These are phyloP conservation scores for Penicillium robsamsonii DNA, from an alignment of 495 filamentous ascomycete species.

Conservation along the genomic window DNA sequence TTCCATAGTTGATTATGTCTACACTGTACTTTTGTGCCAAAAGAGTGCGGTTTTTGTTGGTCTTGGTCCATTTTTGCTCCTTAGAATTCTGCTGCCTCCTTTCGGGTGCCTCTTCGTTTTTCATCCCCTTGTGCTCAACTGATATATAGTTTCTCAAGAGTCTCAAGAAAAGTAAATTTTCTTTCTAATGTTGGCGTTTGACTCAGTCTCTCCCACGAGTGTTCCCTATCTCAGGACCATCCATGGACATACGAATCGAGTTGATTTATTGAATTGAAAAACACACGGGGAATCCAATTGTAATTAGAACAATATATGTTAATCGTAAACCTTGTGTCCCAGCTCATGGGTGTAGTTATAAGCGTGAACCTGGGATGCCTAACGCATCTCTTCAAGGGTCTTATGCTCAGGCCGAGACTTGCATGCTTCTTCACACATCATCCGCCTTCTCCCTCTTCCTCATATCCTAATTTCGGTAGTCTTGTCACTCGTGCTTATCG, in stretches of 20 bases:
- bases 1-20: constrained; percentile 26
- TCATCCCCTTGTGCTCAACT: neutral
- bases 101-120: neutral
- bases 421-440: neutral
- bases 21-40: constrained; percentile 17
- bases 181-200: constrained; percentile 1
- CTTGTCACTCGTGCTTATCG: neutral
- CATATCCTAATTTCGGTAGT: neutral
- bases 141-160: neutral
- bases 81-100: constrained; percentile 6
- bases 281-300: neutral
- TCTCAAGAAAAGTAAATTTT: constrained; percentile 3
- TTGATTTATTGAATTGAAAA: neutral
- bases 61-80: neutral
- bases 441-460: neutral
- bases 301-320: neutral
- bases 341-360: neutral
- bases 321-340: too few species aligned
- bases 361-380: neutral
- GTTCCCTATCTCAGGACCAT: neutral
- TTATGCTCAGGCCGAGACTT: neutral
- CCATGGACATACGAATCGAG: neutral
- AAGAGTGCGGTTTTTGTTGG: constrained; percentile 9
- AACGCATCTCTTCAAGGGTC: neutral
- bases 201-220: neutral